Evolutionary conservation across 1,284 basidiomycete species (phyloP), one percentile per base, ranked within the genome.

Genomic region (Leccinum pseudoinsigne): DNA sequence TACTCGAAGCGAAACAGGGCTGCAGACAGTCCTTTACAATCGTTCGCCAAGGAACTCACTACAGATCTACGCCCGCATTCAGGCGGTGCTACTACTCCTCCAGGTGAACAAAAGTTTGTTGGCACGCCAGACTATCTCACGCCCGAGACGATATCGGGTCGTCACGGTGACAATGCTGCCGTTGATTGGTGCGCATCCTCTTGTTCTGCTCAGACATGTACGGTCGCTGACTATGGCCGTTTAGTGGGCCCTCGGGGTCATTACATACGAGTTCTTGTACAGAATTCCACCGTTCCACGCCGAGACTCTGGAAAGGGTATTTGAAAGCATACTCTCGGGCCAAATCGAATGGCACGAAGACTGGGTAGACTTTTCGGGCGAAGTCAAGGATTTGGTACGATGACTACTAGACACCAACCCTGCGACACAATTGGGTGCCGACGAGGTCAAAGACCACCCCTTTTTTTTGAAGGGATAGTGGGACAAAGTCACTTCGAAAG

Each of bases 241-340:
- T 47, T 58, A 90, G 89, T 99, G 97, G 97, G 97, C 97, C 14
- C 84, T 99, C 40, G 97, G 97, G 65, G 95, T 98, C 55, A 97
- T 99, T 71, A 92, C 95, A 31, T 99, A 99, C 79, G 97, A 99
- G 80, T 99, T 99, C 78, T 79, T 99, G 40, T 99, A 97, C 70
- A 96, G 97, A 3, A 87, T 95, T 47, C 97, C 97, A 36, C 97
- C 97, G 0, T 99, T 99, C 86, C 95, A 99, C 71, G 97, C 94
- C 56, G 94, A 97, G 65, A 93, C 93, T 9, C 96, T 97, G 0
- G 95, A 98, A 75, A 94, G 94, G 78, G 96, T 99, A 5, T 99
- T 99, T 72, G 96, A 98, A 79, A 99, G 98, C 75, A 98, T 99
- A 71, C 84, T 99, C 16, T 98, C 96, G n/a, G 90, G 96, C 12